Base-by-base conservation (phyloP, 1,284 basidiomycete species). In the Ganoderma lingzhi region DNA sequence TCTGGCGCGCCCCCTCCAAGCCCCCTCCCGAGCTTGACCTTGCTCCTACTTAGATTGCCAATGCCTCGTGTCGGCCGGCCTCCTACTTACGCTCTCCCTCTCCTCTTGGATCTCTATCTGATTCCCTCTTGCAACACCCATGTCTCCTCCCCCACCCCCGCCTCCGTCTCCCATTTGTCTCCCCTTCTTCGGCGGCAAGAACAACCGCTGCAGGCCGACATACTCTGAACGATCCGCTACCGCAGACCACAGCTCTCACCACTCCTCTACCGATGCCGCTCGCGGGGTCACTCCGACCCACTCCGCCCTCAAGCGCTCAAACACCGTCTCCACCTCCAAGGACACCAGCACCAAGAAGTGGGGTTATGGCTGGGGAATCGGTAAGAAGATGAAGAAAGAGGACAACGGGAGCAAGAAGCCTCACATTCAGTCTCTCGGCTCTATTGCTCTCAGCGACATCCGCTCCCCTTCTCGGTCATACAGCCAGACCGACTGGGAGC, bases 281-380 rank as follows among this genome's bases (percentile, higher is more conserved):
- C 78, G 76, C 68, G 77, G 78, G 42, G 74, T 81, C 65, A 70
- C 66, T 45, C 76, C 76, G 37, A 65, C 35, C 37, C 62, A 58
- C 62, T 70, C 60, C 75, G 70, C 69, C 74, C 70, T 70, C 75
- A 75, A 68, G 66, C 75, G 63, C 10, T 69, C 70, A 14, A 76
- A 75, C 68, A 78, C 78, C 55, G 73, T 73, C 63, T 73, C 71
- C 35, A 62, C 73, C n/a, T 19, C 62, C n/a, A 67, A 64, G 35
- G 63, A 72, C n/a, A 73, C 35, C 48, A 72, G 72, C 75, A 83
- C 67, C 77, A 88, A 80, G 78, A 81, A 79, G 71, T 82, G 79
- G 62, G 90, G 87, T 6, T 93, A 91, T 78, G 90, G 91, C 42
- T 91, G 90, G 90, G 89, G 90, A 0, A 70, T 88, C 53, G 90